Base-by-base conservation (phyloP, 371 early-diverging fungal species). In the Astathelohania contejeani region DNA sequence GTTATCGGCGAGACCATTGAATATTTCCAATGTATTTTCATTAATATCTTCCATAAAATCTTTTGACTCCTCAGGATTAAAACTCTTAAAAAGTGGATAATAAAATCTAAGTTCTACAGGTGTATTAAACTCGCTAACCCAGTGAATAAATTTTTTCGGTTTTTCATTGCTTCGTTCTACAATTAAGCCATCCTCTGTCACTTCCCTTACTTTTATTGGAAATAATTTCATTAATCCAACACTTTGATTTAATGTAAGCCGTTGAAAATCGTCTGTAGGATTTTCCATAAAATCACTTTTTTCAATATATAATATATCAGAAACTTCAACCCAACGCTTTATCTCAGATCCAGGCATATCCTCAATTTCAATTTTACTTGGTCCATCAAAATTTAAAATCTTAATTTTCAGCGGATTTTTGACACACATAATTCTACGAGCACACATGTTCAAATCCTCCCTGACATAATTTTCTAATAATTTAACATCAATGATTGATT, bases 101-200 rank as follows among this genome's bases (percentile, higher is more conserved):
- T 87, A 90, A 40, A 87, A 68, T 47, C 89, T 78, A 24, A 87
- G 76, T 71, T 90, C 86, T 53, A 82, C 79, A 39, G 86, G 63
- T 14, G 35, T 53, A 56, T 78, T 74, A 12, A 83, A 80, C 56
- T 85, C 81, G 22, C 84, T 85, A 16, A 96, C 79, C 97, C 97
- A 96, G 69, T 96, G 95, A 73, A 94, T 91, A 73, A 82, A 90
- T 0, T 94, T 84, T 81, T 88, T 90, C 56, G 93, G 89, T 75
- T 70, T 73, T 40, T 82, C 83, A 49, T 72, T 47, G 3, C 32
- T 49, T 18, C 49, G 37, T 23, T 62, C 60, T 24, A 49, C 54
- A 23, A 53, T 10, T 3, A 67, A 29, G 6, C 27, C 43, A 70
- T 85, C 84, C 63, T 79, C 79, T 35, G 78, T 73, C n/a, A 85